These are phyloP conservation scores for Saksenaea vasiformis DNA, from an alignment of 371 early-diverging fungal species.

Conservation along the genomic window DNA sequence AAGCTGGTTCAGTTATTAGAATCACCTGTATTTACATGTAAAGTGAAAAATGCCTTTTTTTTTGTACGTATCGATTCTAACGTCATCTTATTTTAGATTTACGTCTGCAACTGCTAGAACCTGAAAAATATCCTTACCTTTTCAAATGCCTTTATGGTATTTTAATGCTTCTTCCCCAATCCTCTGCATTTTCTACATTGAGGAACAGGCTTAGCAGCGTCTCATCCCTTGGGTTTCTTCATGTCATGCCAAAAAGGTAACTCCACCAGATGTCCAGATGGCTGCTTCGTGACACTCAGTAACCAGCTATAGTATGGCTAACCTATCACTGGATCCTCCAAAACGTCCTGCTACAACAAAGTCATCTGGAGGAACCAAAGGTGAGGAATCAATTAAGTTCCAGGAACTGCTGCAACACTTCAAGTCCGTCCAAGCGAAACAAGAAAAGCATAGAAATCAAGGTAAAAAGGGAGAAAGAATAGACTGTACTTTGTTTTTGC, in stretches of 20 bases:
- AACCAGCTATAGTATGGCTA: not conserved
- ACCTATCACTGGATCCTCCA: conserved; percentile 6
- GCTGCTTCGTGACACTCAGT: not conserved
- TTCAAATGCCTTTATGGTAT: conserved; percentile 90
- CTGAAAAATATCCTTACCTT: conserved; percentile 79
- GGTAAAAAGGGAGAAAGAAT: conserved; percentile 15
- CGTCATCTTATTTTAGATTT: conserved; percentile 48
- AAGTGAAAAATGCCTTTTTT: not conserved
- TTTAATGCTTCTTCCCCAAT: conserved; percentile 92
- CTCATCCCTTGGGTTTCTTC: conserved; percentile 62
- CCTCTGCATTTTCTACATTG: conserved; percentile 88
- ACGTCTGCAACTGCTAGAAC: conserved; percentile 88
- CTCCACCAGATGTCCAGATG: not conserved
- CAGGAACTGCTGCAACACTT: conserved; percentile 64
- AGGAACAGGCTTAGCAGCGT: conserved; percentile 84
- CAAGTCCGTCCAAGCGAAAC: conserved; percentile 56
- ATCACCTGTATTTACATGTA: conserved; percentile 91
- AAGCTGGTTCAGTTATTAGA: conserved; percentile 94
- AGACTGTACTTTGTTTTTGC: not conserved
- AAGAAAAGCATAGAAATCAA: conserved; percentile 57
- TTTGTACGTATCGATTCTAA: not conserved
- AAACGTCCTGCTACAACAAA: conserved; percentile 1
- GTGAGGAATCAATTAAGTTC: conserved; percentile 39
- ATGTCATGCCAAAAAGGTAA: conserved; percentile 60
- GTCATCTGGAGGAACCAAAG: conserved; percentile 6